Conservation (phyloP, 495 filamentous ascomycete genomes). For the Podospora bellae-mahoneyi region DNA sequence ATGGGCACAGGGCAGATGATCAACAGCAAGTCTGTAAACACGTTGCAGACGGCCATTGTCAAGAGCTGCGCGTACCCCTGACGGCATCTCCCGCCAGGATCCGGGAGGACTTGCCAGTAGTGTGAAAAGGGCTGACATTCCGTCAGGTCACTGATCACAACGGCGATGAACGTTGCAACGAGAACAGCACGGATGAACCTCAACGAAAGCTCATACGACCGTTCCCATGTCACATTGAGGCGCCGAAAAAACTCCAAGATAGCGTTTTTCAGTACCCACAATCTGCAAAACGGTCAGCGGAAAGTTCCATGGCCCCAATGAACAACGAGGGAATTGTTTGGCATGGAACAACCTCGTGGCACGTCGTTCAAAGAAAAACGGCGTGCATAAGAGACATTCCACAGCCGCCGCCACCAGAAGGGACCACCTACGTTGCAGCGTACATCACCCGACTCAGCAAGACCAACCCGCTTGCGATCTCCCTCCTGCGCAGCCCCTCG, state of each 20-base stretch:
- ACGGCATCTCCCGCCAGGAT: conserved; percentile 81
- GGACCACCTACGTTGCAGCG: conserved; percentile 54
- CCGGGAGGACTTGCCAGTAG: conserved; percentile 90
- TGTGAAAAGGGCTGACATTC: conserved; percentile 83
- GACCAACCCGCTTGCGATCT: conserved; percentile 62
- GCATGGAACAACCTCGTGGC: neutral
- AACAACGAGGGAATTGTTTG: conserved; percentile 2
- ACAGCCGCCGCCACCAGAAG: neutral
- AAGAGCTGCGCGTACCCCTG: conserved; percentile 80
- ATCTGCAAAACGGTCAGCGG: conserved; percentile 45
- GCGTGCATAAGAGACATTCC: conserved; percentile 2
- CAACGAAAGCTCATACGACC: conserved; percentile 63
- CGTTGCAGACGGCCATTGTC: conserved; percentile 81
- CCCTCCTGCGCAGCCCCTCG: conserved; percentile 47
- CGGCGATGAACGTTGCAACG: conserved; percentile 67
- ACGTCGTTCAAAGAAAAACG: conserved; percentile 3
- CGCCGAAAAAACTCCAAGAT: conserved; percentile 88
- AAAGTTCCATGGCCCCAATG: neutral
- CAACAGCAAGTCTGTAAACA: conserved; percentile 82
- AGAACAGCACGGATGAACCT: conserved; percentile 71
- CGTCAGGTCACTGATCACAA: conserved; percentile 72
- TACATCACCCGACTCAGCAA: conserved; percentile 65
- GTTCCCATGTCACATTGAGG: conserved; percentile 67
- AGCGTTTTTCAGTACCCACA: conserved; percentile 89
- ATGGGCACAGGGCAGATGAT: conserved; percentile 86